A percentile compares a stretch with the other conserved stretches of the same genome.
phyloP scores from a whole-genome alignment of 176 grass and related monocot genomes.

The Aegilops umbellulata region DNA sequence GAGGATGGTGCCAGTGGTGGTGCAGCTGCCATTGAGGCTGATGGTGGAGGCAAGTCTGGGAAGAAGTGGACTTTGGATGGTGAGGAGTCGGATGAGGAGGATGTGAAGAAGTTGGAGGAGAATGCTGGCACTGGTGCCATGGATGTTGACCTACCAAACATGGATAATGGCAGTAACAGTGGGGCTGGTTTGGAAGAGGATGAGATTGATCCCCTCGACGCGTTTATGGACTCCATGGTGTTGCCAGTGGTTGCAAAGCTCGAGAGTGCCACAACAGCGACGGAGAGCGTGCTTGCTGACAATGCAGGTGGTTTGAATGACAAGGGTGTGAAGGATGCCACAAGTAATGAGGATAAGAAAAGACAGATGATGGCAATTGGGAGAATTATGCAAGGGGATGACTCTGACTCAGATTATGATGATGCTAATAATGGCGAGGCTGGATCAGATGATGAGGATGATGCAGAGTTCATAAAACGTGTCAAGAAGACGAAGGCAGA shows the following conservation, averaged over 20 bases:
- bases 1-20: conserved; percentile 15
- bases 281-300: conserved; percentile 12
- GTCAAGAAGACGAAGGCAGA: conserved; percentile 97
- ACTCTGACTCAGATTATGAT: conserved; percentile 63
- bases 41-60: conserved; percentile 30
- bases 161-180: conserved; percentile 24
- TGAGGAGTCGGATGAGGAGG: conserved; percentile 93
- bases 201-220: conserved; percentile 88
- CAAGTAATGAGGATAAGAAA: conserved; percentile 47
- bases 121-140: conserved; percentile 27
- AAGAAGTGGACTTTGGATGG: conserved; percentile 99
- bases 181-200: conserved; percentile 58
- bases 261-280: conserved; percentile 34
- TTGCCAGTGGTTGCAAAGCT: conserved; percentile 87
- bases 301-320: conserved; percentile 39
- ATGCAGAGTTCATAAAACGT: conserved; percentile 89
- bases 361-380: conserved; percentile 47
- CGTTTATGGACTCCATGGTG: conserved; percentile 93
- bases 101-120: conserved; percentile 31
- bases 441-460: conserved; percentile 69
- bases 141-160: conserved; percentile 53
- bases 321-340: conserved; percentile 36
- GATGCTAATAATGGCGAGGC: conserved; percentile 45
- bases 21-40: conserved; percentile 1
- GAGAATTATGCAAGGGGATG: conserved; percentile 78